A percentile compares a stretch with the other conserved stretches of the same genome.
These are phyloP conservation scores for Solanum chacoense DNA, from an alignment of 305 asterid species.

Conservation along the genomic window DNA sequence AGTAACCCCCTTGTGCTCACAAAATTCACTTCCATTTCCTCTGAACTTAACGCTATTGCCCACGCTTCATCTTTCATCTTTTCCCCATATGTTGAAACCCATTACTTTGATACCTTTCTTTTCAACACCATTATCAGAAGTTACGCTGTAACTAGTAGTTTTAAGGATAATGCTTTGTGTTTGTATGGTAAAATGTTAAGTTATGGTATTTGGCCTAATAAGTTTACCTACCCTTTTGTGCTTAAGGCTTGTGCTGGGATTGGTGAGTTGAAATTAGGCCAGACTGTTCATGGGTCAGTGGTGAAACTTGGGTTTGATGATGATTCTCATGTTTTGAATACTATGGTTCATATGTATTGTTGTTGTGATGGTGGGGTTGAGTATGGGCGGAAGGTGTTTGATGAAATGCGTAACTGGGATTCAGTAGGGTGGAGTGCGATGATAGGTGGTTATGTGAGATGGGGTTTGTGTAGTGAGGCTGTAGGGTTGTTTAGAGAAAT, in stretches of 20 bases:
- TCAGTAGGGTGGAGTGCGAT: conserved; percentile 56
- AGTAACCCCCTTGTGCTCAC: conserved; percentile 56
- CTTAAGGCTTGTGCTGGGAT: conserved; percentile 79
- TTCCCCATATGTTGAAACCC: conserved; percentile 32
- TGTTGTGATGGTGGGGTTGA: conserved; percentile 41
- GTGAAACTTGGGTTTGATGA: conserved; percentile 41
- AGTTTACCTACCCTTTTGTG: conserved; percentile 67
- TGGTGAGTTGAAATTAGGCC: conserved; percentile 38
- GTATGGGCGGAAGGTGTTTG: conserved; percentile 54
- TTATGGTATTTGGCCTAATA: conserved; percentile 38
- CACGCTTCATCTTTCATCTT: conserved; percentile 54
- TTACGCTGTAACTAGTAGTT: conserved; percentile 35
- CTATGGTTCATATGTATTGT: conserved; percentile 59
- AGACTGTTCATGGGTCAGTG: conserved; percentile 42
- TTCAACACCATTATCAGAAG: conserved; percentile 63
- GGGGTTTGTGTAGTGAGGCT: conserved; percentile 52
- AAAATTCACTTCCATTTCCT: conserved; percentile 51
- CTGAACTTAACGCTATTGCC: conserved; percentile 33
- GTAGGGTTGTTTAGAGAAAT: conserved; percentile 42
- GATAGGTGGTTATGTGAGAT: conserved; percentile 61
- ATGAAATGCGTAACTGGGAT: conserved; percentile 44
- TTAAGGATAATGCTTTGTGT: conserved; percentile 26
- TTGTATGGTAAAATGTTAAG: conserved; percentile 39
- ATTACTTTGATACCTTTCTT: conserved; percentile 54
- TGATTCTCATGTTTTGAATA: conserved; percentile 50